Evolutionary conservation across 495 filamentous ascomycete species (phyloP).

Genomic region (Jackrogersella minutella): DNA sequence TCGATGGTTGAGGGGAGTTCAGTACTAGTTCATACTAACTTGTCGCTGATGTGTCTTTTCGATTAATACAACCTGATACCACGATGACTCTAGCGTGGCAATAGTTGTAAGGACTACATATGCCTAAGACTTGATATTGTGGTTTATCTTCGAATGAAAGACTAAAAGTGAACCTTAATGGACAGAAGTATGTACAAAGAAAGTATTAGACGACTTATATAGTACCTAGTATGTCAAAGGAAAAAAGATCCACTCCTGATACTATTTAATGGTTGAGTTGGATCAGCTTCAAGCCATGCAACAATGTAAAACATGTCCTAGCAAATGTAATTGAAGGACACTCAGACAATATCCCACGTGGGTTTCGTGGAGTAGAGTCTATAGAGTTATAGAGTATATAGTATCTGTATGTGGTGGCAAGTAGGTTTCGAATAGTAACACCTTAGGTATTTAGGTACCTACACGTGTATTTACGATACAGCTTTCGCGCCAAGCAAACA

Average conservation of each 20-base stretch:
- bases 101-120: not conserved
- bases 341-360: conserved; percentile 15
- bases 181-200: not conserved
- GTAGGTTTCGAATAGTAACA: no score
- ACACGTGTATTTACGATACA: no score
- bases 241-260: not conserved
- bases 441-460: no score
- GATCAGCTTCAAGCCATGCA: not conserved
- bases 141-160: not conserved
- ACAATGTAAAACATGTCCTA: no score
- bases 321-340: no score
- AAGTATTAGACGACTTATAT: not conserved
- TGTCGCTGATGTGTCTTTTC: not conserved
- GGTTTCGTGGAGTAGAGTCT: conserved; percentile 9
- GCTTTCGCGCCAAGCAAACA: no score
- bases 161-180: not conserved
- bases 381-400: no score
- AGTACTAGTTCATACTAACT: not conserved
- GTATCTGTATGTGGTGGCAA: no score
- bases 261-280: no score
- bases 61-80: not conserved
- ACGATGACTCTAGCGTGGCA: not conserved
- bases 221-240: not conserved
- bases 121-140: not conserved
- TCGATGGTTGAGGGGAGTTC: not conserved